Base-by-base conservation (phyloP, 164 flowering plant species). In the Sextonia rubra region DNA sequence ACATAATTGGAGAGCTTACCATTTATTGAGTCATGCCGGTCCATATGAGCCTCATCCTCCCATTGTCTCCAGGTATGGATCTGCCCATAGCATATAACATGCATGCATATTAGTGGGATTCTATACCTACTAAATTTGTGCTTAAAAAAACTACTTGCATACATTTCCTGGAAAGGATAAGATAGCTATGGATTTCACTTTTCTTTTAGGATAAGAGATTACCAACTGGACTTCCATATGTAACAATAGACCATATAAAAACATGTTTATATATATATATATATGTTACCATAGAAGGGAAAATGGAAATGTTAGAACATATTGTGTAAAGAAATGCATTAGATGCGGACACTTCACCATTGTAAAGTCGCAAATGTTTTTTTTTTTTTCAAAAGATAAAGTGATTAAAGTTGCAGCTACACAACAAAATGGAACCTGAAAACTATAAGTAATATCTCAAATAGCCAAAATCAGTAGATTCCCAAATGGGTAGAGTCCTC, bases 1-100 rank as follows among this genome's bases (percentile, higher is more conserved):
- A 29, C 44, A 65, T 63, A 9, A 44, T 17, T 23, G 58, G 75
- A 48, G 44, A 65, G 66, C 79, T 81, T 84, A 91, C 99, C 96
- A 72, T 76, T 64, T 73, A 91, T 81, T 55, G 79, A 74, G 73
- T 86, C 86, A 80, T 91, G 90, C 14, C 78, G 82, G 70, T 88
- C 97, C 84, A 79, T 75, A 75, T 84, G 97, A 80, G 98, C 99
- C 75, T 86, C 92, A 69, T 91, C 93, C 77, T 95, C 99, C 99
- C 99, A 95, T 71, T 30, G 76, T 77, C 98, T 89, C 99, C 99
- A 95, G 76, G 90, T 84, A 80, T 93, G 99, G 66, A 93, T 82
- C 99, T 95, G 87, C 32, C 55, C 23, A 64, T 11, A 66, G 30
- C 12, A 32, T 56, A 56, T 44, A 17, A 17, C 58, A 58, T 18